phyloP scores from a whole-genome alignment of 140 eudicot species.

The Senecio squalidus region DNA sequence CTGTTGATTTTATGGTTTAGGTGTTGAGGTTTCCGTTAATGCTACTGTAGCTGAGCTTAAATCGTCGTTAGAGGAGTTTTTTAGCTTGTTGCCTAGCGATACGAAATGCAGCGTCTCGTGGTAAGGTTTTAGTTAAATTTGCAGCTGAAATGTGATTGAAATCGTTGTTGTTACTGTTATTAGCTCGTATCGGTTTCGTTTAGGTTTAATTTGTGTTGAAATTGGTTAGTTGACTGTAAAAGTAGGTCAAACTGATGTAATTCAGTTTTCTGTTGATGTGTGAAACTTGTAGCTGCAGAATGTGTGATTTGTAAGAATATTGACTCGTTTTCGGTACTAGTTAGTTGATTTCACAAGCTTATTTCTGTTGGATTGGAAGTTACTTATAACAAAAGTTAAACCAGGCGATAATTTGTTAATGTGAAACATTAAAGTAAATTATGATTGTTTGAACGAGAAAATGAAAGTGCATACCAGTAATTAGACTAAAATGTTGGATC shows the following conservation, averaged over 20 bases:
- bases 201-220: too few relatives aligned
- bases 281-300: too few relatives aligned
- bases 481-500: conserved; percentile 6
- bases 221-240: too few relatives aligned
- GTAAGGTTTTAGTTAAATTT: conserved; percentile 19
- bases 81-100: conserved; percentile 27
- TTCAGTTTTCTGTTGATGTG: too few relatives aligned
- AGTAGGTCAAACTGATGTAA: too few relatives aligned
- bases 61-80: conserved; percentile 42
- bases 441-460: conserved; percentile 13
- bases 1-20: conserved; percentile 20
- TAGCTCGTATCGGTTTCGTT: background rate
- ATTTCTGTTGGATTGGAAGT: too few relatives aligned
- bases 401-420: too few relatives aligned
- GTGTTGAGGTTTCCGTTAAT: conserved; percentile 39
- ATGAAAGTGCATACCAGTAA: background rate
- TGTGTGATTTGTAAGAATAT: too few relatives aligned
- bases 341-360: too few relatives aligned
- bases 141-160: background rate
- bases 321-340: too few relatives aligned
- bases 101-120: conserved; percentile 38
- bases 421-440: background rate
- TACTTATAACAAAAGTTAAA: too few relatives aligned
- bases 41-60: conserved; percentile 50
- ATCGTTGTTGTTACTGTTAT: background rate